Conservation (phyloP, 2,329 filamentous ascomycete species). For the Diatrype stigma region DNA sequence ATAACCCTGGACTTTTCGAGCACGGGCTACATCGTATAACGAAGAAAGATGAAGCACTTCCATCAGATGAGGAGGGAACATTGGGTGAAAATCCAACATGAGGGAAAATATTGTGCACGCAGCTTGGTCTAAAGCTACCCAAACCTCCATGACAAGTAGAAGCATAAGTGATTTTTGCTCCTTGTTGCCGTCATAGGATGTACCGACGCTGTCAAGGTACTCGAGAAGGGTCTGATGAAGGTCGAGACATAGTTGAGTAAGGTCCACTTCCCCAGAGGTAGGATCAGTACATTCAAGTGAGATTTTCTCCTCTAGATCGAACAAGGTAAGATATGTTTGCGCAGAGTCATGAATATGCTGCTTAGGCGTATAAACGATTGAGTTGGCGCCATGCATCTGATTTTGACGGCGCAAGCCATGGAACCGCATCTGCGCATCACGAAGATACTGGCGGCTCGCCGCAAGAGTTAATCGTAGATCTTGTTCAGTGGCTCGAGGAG, state of each 20-base stretch:
- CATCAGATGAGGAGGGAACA: conserved; percentile 44
- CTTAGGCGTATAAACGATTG: conserved; percentile 3
- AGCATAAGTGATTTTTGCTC: conserved; percentile 49
- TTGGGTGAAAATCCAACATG: conserved; percentile 46
- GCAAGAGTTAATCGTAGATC: conserved; percentile 32
- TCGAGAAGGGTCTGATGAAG: conserved; percentile 28
- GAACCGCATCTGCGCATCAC: conserved; percentile 7
- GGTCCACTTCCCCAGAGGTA: background rate
- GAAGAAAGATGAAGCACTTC: conserved; percentile 49
- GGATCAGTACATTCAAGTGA: background rate
- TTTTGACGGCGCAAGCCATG: background rate
- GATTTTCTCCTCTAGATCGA: conserved; percentile 10
- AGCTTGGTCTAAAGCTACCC: conserved; percentile 49
- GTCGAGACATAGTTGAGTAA: conserved; percentile 5
- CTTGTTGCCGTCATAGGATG: conserved; percentile 37
- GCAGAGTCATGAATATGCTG: conserved; percentile 8
- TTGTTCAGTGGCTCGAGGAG: conserved; percentile 24
- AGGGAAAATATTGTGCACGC: conserved; percentile 40
- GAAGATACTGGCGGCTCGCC: conserved; percentile 33
- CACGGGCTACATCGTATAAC: conserved; percentile 43
- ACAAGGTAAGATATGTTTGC: conserved; percentile 8
- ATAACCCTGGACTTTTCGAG: conserved; percentile 45
- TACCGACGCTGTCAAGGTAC: conserved; percentile 31
- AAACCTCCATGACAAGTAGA: conserved; percentile 52
- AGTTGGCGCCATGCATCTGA: background rate